Evolutionary conservation across 2,329 filamentous ascomycete species (phyloP).

Genomic region (Fusarium hostae): DNA sequence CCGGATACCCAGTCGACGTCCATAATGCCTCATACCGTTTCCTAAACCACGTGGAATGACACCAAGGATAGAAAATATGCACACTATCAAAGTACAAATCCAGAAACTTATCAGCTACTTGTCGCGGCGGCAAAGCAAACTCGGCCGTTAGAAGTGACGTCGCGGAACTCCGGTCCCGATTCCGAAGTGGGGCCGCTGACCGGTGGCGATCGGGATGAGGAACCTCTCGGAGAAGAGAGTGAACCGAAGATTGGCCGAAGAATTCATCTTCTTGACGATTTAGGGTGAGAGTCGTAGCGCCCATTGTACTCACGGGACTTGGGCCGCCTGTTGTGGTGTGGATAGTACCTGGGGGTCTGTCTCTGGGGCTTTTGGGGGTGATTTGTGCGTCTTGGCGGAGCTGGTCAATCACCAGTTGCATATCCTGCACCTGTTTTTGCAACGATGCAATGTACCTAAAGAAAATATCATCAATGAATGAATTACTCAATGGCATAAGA

Average conservation of each 20-base stretch:
- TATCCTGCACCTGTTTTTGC: slow-evolving; percentile 1
- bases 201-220: not conserved
- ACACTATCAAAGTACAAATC: not conserved
- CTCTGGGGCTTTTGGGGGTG: not conserved
- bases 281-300: not conserved
- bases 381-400: not conserved
- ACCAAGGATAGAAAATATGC: slow-evolving; percentile 9
- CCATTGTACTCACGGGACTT: slow-evolving; percentile 15
- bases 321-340: not conserved
- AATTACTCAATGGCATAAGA: too few species aligned
- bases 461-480: not conserved
- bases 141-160: not conserved
- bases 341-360: not conserved
- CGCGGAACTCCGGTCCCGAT: rapidly evolving
- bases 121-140: not conserved
- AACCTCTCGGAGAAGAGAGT: slow-evolving; percentile 10
- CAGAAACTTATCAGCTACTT: not conserved
- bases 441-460: not conserved
- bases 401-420: slow-evolving; percentile 4
- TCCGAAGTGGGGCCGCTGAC: not conserved
- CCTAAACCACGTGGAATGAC: not conserved
- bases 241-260: not conserved
- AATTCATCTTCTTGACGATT: not conserved
- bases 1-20: not conserved
- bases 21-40: not conserved